Base-by-base conservation (phyloP, 2,329 filamentous ascomycete genomes). In the Chaetomiaceae sp. region DNA sequence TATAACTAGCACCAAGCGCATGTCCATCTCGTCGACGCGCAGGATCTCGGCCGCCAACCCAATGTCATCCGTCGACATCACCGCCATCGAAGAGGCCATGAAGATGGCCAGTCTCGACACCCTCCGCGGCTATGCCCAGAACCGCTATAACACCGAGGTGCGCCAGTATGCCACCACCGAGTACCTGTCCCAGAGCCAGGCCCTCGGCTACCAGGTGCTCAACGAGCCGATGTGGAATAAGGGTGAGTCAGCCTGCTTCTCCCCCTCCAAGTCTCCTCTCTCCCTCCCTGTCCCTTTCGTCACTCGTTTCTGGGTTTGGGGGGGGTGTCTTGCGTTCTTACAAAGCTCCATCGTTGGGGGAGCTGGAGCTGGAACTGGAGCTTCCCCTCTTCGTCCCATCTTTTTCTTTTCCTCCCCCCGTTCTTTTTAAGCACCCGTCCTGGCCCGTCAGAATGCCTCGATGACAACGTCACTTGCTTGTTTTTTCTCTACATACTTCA, bases 191-290 rank as follows among this genome's bases (percentile, higher is more conserved):
- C 67, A 79, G 62, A 65, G 68, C 50, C 67, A 74, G 58, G 81
- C 81, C 55, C 69, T 69, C 54, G 81, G 81, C 58, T 82, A 82
- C 65, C 81, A 84, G 67, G 70, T 85, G 51, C 70, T 85, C 51
- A 70, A 73, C 45, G 78, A 85, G 65, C 79, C 81, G 55, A 70
- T 78, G 43, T 84, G 80, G 79, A 85, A 85, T 64, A 83, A 83
- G 73, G 81, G 81, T 83, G 70, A 64, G 68, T 66, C 51, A 51
- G 35, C 30, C 38, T 37, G 27, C 12, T 42, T 14, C 37, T 20
- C 17, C 44, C 43, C 44, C 40, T 43, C 31, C 19, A 27, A 40
- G 19, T 20, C 17, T 40, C n/a, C 42, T 37, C 30, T 27, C 41
- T 38, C 35, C 37, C 6, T 38, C 35, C 13, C 19, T 16, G 16